Evolutionary conservation across 2,329 filamentous ascomycete species (phyloP).

Genomic region (Claviceps paspali): DNA sequence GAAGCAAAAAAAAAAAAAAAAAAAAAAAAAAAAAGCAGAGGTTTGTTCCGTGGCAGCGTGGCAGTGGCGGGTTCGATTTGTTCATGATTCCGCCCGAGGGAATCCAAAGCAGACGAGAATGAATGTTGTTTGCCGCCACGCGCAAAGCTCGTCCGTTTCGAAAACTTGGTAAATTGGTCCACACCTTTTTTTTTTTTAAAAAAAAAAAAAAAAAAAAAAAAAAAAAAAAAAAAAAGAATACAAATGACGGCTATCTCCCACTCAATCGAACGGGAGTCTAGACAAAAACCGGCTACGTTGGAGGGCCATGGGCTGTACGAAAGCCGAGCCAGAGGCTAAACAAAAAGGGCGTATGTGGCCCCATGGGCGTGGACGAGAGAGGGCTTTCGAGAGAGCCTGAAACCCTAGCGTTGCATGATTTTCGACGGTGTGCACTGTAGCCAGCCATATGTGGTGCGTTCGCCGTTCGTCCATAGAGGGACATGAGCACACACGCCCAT

Average conservation of each 20-base stretch:
- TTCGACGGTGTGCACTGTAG: background rate
- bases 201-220: too few species aligned
- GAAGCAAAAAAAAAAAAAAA: too few species aligned
- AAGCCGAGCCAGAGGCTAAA: constrained; percentile 1
- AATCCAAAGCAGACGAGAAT: background rate
- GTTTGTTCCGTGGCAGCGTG: too few species aligned
- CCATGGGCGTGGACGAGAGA: constrained; percentile 8
- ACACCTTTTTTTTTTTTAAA: too few species aligned
- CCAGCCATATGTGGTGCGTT: background rate
- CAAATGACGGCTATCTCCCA: too few species aligned
- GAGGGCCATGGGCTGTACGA: background rate
- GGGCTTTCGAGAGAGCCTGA: constrained; percentile 22
- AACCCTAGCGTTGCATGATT: constrained; percentile 22
- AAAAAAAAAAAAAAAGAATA: too few species aligned
- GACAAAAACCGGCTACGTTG: too few species aligned
- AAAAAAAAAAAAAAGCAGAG: too few species aligned
- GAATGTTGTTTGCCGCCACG: too few species aligned
- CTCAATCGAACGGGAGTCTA: too few species aligned
- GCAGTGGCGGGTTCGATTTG: background rate
- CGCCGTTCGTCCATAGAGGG: background rate
- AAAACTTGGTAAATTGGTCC: too few species aligned
- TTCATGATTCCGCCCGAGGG: background rate
- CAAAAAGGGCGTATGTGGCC: background rate
- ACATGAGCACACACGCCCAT: background rate
- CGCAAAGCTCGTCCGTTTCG: too few species aligned